These are phyloP conservation scores for Rubia yunnanensis DNA, from an alignment of 257 asterid species.

Conservation along the genomic window DNA sequence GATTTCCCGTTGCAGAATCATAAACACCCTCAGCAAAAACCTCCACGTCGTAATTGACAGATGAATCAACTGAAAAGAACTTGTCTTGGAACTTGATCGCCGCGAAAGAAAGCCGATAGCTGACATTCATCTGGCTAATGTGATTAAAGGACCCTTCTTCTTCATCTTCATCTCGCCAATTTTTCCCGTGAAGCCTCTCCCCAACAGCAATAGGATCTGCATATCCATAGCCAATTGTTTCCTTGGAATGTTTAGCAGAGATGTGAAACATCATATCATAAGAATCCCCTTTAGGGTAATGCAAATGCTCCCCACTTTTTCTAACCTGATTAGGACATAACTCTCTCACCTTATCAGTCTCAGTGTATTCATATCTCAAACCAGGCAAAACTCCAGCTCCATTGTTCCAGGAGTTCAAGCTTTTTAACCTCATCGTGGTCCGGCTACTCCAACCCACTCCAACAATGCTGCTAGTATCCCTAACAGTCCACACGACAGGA, in stretches of 20 bases:
- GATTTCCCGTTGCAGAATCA: constrained; percentile 34
- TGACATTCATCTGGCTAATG: constrained; percentile 24
- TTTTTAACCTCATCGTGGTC: constrained; percentile 15
- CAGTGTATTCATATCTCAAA: constrained; percentile 45
- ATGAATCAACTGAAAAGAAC: constrained; percentile 11
- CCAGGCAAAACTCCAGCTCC: constrained; percentile 11
- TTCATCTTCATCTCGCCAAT: background rate
- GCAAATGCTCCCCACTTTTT: constrained; percentile 12
- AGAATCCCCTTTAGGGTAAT: constrained; percentile 41
- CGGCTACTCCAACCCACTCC: constrained; percentile 53
- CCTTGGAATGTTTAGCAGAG: constrained; percentile 18
- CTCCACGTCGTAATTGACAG: constrained; percentile 14
- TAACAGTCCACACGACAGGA: constrained; percentile 35
- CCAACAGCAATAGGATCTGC: constrained; percentile 39
- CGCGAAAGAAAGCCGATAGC: constrained; percentile 34
- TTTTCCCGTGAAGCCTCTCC: constrained; percentile 13
- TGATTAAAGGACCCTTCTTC: background rate
- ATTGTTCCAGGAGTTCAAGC: background rate
- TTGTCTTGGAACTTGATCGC: no score
- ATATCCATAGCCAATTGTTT: constrained; percentile 31
- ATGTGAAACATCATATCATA: constrained; percentile 46
- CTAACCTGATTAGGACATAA: constrained; percentile 18
- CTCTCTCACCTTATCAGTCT: constrained; percentile 21
- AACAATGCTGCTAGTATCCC: constrained; percentile 14
- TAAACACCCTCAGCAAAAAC: constrained; percentile 59